Percentiles rank a stretch among this genome's conserved stretches.
Evolutionary conservation across 305 asterid species (phyloP).

Genomic region (Fraxinus albicans): DNA sequence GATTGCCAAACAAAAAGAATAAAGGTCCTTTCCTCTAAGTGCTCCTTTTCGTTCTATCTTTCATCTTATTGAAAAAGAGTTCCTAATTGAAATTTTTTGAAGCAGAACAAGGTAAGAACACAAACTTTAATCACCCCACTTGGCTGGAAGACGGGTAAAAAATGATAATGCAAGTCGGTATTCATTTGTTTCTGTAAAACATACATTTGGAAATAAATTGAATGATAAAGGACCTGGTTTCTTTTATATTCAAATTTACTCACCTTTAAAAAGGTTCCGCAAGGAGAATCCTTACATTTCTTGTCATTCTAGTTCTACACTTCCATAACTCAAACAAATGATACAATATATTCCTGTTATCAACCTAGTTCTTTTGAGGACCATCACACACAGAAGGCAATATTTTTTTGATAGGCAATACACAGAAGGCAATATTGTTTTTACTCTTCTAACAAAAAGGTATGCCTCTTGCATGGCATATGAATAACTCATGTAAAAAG

Average conservation of each 20-base stretch:
- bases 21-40: background rate
- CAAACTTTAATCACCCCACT: background rate
- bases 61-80: background rate
- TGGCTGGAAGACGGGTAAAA: background rate
- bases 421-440: background rate
- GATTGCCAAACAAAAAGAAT: background rate
- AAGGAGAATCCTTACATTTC: background rate
- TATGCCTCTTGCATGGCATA: background rate
- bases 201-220: background rate
- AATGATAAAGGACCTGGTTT: background rate
- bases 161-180: background rate
- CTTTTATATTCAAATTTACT: background rate
- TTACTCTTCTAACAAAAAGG: background rate
- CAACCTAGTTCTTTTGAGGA: background rate
- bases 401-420: background rate
- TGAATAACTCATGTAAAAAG: background rate
- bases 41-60: background rate
- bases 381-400: slow-evolving; percentile 5
- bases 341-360: background rate
- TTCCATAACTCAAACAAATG: background rate
- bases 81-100: background rate
- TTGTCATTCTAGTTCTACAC: background rate
- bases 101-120: background rate
- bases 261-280: background rate
- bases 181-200: background rate